Evolutionary conservation across 768 basidiomycete species (phyloP), one percentile per base, ranked within the genome.

Genomic region (Leccinum boreale): DNA sequence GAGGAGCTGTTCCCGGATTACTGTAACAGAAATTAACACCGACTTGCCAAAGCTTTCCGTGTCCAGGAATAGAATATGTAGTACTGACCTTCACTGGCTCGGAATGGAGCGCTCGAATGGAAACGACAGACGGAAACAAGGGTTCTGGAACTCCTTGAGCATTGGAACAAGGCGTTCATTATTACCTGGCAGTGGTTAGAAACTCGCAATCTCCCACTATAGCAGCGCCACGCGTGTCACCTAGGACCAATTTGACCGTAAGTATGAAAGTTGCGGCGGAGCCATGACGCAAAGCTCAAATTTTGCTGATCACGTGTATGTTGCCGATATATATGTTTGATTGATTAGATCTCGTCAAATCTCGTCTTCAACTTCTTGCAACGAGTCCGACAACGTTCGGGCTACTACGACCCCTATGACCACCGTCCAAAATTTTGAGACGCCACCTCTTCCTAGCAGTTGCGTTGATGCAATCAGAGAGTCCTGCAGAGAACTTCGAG

Each of bases 391-490:
- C 28, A 36, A 28, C 60, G 6, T 28, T 23, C 31, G 7, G 14
- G 11, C 33, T 17, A 45, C 39, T 50, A 23, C 29, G 11, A 36
- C 46, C 23, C 44, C 5, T 31, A 70, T 70, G 66, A n/a, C 57
- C 21, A 24, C 50, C 23, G 56, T 39, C n/a, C 8, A 36, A 48
- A 50, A 15, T 26, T 23, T 39, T n/a, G 8, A 39, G 58, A 63
- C 26, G 71, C 83, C 53, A 82, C 85, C 58, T 70, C 79, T 47
- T 74, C 80, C 52, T 76, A 81, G 21, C 60, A 68, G 29, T 35
- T 87, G 78, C 65, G 60, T 87, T 17, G 62, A 77, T 36, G 77
- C 81, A 14, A 79, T 90, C 36, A 79, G 81, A 50, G 67, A 78
- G 50, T 84, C 87, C 4, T 80, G 83, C 19, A 72, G 71, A 53